A percentile compares a stretch with the other conserved stretches of the same genome.
Evolutionary conservation across 2,329 filamentous ascomycete genomes (phyloP).

Genomic region (Rasamsonia emersonii): DNA sequence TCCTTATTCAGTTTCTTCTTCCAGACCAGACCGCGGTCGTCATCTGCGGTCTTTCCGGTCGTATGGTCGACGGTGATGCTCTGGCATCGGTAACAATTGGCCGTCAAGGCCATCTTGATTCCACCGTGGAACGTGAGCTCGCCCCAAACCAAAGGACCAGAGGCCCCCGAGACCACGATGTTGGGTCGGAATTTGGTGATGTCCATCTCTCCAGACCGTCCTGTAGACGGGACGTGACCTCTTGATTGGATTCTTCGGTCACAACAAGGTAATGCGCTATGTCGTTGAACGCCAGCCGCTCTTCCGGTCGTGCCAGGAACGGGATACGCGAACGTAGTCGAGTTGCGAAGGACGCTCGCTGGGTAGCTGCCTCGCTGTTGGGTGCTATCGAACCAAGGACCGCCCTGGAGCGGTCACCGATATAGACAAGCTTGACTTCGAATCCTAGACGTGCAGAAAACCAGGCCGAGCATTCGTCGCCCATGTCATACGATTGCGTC

Average conservation of each 20-base stretch:
- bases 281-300: slow-evolving; percentile 64
- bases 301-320: too few species aligned
- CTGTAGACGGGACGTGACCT: slow-evolving; percentile 52
- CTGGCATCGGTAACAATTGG: slow-evolving; percentile 60
- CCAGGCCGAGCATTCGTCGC: slow-evolving; percentile 51
- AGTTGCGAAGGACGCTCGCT: too few species aligned
- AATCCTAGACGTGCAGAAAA: slow-evolving; percentile 60
- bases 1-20: slow-evolving; percentile 63
- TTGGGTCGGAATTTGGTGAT: slow-evolving; percentile 66
- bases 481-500: slow-evolving; percentile 56
- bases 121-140: slow-evolving; percentile 41
- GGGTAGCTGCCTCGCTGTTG: too few species aligned
- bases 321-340: background rate
- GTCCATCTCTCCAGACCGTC: slow-evolving; percentile 45
- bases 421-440: slow-evolving; percentile 52
- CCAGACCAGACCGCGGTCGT: slow-evolving; percentile 50
- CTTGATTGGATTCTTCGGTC: slow-evolving; percentile 58
- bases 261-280: slow-evolving; percentile 55
- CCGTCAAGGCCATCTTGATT: slow-evolving; percentile 49
- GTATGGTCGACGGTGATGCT: slow-evolving; percentile 64
- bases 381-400: slow-evolving; percentile 55
- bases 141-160: slow-evolving; percentile 55
- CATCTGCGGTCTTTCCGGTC: slow-evolving; percentile 51
- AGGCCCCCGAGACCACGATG: slow-evolving; percentile 55
- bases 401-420: slow-evolving; percentile 51